Evolutionary conservation across 106 monocot genomes (phyloP), one percentile per base, ranked within the genome.

Genomic region (Apostasia ramifera): DNA sequence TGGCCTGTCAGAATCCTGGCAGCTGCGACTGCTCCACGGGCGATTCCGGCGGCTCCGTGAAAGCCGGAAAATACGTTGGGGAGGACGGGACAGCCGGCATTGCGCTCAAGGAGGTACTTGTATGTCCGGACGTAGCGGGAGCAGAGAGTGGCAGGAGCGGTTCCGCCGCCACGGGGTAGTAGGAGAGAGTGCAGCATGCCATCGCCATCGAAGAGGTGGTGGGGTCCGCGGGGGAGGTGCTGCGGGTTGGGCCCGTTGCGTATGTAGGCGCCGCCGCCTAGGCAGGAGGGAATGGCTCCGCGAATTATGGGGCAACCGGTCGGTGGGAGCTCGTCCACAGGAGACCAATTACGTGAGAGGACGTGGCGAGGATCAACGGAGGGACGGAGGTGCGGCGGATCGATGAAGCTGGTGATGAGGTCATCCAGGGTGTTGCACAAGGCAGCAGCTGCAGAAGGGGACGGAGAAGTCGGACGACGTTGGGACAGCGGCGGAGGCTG

Each of bases 201-300:
- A 71, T 88, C 88, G 1, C 88, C 88, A 60, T 88, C 84, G 71
- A 88, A 88, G 26, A 88, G 79, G 76, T 88, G 88, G 70, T 82
- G 74, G 26, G 88, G 82, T 3, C 81, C 84, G 12, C 76, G 78
- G 8, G 84, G 88, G 44, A 81, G 75, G 73, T 84, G 66, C 77
- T 85, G 85, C 6, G 88, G 84, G 60, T 88, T 88, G 40, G 88
- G 88, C 11, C 88, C 88, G 63, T 88, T 88, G 68, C 88, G 88
- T 76, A 88, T 85, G 79, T 88, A 88, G 59, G 82, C 82, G 0
- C 88, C 88, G 10, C 85, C 88, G 26, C 51, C 70, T 44, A 88
- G 88, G 79, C 81, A 84, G n/a, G 61, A 39, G 1, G 88, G 85
- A n/a, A 88, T 84, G 79, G 63, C 6, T 70, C 85, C 88, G 44